These are phyloP conservation scores for Ophiostoma ulmi DNA, from an alignment of 2,329 filamentous ascomycete species.

Conservation along the genomic window DNA sequence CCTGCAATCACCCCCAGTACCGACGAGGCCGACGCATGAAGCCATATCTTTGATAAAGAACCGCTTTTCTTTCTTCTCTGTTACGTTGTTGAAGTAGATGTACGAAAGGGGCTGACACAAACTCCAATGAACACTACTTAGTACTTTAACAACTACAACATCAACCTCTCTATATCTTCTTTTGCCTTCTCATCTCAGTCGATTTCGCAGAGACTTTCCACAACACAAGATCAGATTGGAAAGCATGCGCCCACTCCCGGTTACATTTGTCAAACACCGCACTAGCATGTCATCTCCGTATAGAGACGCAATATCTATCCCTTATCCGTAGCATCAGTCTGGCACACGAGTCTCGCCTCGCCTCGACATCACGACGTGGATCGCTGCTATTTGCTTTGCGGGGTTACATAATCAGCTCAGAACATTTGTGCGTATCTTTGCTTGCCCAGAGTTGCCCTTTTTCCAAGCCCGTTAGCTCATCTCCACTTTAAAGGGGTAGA, in stretches of 20 bases:
- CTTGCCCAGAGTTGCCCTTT: constrained; percentile 1
- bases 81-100: not conserved
- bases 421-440: not conserved
- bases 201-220: not conserved
- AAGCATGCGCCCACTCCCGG: not conserved
- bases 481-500: not conserved
- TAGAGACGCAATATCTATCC: not conserved
- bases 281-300: not conserved
- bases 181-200: not conserved
- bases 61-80: not conserved
- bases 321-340: not conserved
- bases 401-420: not conserved
- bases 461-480: not conserved
- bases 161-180: not conserved
- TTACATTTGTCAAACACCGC: not conserved
- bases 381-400: not conserved
- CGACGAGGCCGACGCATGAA: not conserved
- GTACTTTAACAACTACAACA: not conserved
- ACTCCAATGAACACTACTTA: not conserved
- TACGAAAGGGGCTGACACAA: not conserved
- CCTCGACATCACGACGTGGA: constrained; percentile 5
- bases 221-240: not conserved
- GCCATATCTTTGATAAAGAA: not conserved
- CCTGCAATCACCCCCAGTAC: too few relatives aligned
- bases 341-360: not conserved